Evolutionary conservation across 345 rosid species (phyloP).

Genomic region (Eucalyptus erythrocorys): DNA sequence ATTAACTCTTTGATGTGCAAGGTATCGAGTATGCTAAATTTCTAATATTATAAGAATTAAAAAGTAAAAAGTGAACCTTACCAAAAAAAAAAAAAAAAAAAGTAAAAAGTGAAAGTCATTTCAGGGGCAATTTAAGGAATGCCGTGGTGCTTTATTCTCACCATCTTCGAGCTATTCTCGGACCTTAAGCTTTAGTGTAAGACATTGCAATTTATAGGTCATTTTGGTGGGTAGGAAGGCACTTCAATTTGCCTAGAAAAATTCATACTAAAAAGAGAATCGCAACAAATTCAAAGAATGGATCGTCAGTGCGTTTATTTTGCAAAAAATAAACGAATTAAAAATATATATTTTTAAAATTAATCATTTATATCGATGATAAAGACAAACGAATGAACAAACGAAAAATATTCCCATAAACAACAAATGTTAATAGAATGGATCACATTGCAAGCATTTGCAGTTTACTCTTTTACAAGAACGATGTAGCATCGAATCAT

Average conservation of each 20-base stretch:
- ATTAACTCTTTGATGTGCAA: not conserved
- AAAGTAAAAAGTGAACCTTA: not conserved
- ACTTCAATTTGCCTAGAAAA: not conserved
- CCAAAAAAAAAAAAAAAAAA: no score
- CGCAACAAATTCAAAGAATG: not conserved
- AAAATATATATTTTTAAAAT: not conserved
- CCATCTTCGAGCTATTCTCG: not conserved
- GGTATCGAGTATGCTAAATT: not conserved
- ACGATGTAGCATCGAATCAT: not conserved
- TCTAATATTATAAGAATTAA: not conserved
- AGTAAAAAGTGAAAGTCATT: not conserved
- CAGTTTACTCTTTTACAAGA: not conserved
- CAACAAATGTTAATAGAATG: not conserved
- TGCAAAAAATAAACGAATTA: not conserved
- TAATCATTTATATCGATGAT: accelerated
- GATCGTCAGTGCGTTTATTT: not conserved
- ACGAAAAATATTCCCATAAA: accelerated
- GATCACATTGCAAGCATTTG: not conserved
- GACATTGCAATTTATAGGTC: not conserved
- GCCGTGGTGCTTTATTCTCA: not conserved
- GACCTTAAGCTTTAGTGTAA: not conserved
- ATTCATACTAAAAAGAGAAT: not conserved
- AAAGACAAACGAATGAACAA: not conserved
- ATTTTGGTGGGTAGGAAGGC: not conserved
- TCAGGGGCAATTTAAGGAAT: not conserved